phyloP scores from a whole-genome alignment of 2,329 filamentous ascomycete species.

The Fonsecaea nubica region DNA sequence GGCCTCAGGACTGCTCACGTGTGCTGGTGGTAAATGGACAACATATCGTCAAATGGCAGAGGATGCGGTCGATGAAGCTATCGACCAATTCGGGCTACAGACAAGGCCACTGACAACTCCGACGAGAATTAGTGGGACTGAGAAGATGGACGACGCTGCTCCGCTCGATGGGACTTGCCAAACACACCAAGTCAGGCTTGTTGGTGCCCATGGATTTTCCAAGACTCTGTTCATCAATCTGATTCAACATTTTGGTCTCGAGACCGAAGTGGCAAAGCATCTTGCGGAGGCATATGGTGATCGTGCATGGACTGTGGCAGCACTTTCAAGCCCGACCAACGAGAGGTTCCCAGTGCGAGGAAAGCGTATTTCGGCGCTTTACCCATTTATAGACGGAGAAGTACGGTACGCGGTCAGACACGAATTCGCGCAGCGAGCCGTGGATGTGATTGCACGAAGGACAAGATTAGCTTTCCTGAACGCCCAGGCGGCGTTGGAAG shows the following conservation, averaged over 20 bases:
- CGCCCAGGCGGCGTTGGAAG: slow-evolving; percentile 86
- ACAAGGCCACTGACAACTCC: slow-evolving; percentile 35
- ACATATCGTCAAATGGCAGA: slow-evolving; percentile 94
- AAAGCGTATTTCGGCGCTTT: slow-evolving; percentile 77
- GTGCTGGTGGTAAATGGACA: slow-evolving; percentile 90
- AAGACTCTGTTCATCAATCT: slow-evolving; percentile 94
- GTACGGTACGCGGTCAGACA: slow-evolving; percentile 84
- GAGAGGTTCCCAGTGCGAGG: slow-evolving; percentile 83
- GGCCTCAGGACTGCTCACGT: slow-evolving; percentile 79
- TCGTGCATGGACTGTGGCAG: slow-evolving; percentile 87
- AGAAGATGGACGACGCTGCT: slow-evolving; percentile 41
- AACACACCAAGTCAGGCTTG: slow-evolving; percentile 79
- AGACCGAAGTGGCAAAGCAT: slow-evolving; percentile 91
- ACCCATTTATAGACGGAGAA: slow-evolving; percentile 92
- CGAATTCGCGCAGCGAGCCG: slow-evolving; percentile 90
- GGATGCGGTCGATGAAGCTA: slow-evolving; percentile 76
- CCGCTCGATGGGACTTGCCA: slow-evolving; percentile 73
- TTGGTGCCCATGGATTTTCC: slow-evolving; percentile 85
- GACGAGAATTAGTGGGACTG: slow-evolving; percentile 39
- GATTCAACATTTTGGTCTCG: slow-evolving; percentile 89
- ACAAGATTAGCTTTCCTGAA: slow-evolving; percentile 90
- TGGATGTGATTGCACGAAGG: slow-evolving; percentile 83
- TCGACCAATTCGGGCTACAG: slow-evolving; percentile 39
- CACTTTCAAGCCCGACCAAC: slow-evolving; percentile 77
- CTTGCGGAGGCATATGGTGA: slow-evolving; percentile 88